A percentile compares a stretch with the other conserved stretches of the same genome.
These are phyloP conservation scores for Penicillium longicatenatum DNA, from an alignment of 495 filamentous ascomycete genomes.

Conservation along the genomic window DNA sequence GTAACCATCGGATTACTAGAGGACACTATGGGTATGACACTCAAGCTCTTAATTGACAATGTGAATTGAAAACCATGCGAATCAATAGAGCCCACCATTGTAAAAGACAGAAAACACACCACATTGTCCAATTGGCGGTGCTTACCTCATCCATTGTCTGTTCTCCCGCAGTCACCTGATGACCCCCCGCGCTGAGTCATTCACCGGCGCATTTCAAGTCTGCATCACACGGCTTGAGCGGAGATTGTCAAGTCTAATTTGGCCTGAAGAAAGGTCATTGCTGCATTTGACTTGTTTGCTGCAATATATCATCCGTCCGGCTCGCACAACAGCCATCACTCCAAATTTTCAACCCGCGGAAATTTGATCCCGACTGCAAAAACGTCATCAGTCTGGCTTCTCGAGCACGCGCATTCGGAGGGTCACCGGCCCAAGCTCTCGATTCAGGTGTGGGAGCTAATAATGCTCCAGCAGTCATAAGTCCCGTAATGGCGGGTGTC, in stretches of 20 bases:
- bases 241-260: constrained; percentile 13
- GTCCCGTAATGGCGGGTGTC: constrained; percentile 48
- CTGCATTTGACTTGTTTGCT: neutral
- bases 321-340: neutral
- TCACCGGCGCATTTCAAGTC: constrained; percentile 7
- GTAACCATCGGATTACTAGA: neutral
- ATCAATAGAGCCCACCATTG: no score
- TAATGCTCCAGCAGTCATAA: constrained; percentile 44
- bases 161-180: neutral
- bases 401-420: constrained; percentile 42
- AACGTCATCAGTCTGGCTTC: constrained; percentile 46
- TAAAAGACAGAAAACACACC: neutral
- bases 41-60: neutral
- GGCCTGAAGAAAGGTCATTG: constrained; percentile 4
- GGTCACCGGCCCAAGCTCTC: constrained; percentile 33
- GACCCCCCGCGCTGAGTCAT: constrained; percentile 11
- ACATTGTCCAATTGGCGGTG: neutral
- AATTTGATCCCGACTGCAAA: constrained; percentile 10
- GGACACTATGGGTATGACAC: neutral
- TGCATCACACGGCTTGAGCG: constrained; percentile 13
- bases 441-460: constrained; percentile 28
- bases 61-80: no score
- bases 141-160: neutral
- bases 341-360: constrained; percentile 1
- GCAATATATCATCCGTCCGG: neutral